These are phyloP conservation scores for Trypanosoma platydactyli DNA, from an alignment of 208 protist species.

Conservation along the genomic window DNA sequence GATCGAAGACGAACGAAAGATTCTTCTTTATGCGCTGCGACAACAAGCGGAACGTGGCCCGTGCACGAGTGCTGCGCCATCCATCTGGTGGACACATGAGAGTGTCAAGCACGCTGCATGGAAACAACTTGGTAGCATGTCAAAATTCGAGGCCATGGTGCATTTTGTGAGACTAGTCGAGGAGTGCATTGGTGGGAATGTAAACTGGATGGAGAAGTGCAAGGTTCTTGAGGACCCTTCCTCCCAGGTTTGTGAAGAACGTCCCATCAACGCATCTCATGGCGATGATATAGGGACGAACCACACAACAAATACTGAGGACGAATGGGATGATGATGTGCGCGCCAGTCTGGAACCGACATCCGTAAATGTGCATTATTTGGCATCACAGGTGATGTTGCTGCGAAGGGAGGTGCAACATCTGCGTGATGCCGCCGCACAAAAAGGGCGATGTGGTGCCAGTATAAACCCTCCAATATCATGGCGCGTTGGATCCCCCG, in stretches of 20 bases:
- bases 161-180: conserved; percentile 68
- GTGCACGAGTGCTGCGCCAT: conserved; percentile 55
- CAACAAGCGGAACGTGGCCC: conserved; percentile 70
- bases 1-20: conserved; percentile 57
- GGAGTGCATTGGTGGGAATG: conserved; percentile 17
- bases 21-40: conserved; percentile 77
- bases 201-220: conserved; percentile 22
- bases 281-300: neutral
- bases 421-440: neutral
- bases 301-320: neutral
- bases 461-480: neutral
- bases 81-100: conserved; percentile 61
- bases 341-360: conserved; percentile 33
- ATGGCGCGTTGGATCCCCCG: neutral
- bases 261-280: neutral
- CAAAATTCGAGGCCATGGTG: conserved; percentile 84
- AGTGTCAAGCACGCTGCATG: conserved; percentile 77
- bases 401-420: conserved; percentile 28
- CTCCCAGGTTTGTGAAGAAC: neutral
- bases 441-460: neutral
- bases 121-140: conserved; percentile 62
- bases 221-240: neutral
- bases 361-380: conserved; percentile 46
- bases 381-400: conserved; percentile 53
- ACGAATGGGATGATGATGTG: conserved; percentile 56